Percentiles rank a stretch among this genome's conserved stretches.
These are phyloP conservation scores for Microglena sp. DNA, from an alignment of 139 green algal species.

Conservation along the genomic window DNA sequence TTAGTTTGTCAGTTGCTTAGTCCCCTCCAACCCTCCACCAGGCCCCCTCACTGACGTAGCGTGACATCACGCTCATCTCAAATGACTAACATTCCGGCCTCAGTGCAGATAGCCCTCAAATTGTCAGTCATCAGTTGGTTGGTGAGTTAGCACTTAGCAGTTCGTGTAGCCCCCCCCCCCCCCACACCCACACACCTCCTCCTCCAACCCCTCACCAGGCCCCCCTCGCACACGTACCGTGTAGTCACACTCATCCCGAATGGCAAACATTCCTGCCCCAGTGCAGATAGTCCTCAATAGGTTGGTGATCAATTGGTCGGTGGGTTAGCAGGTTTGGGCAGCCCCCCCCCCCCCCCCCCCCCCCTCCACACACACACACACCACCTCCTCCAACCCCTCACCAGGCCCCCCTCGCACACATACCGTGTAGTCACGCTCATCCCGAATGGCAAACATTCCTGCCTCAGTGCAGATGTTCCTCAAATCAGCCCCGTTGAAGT, in stretches of 20 bases:
- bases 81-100: slow-evolving; percentile 94
- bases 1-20: too few relatives aligned
- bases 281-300: slow-evolving; percentile 99
- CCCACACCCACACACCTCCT: too few relatives aligned
- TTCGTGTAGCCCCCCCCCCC: too few relatives aligned
- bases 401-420: too few relatives aligned
- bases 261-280: slow-evolving; percentile 93
- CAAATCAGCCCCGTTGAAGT: slow-evolving; percentile 98
- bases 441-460: slow-evolving; percentile 93
- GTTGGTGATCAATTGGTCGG: slow-evolving; percentile 84
- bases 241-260: slow-evolving; percentile 94
- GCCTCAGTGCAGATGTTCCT: slow-evolving; percentile 99
- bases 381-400: too few relatives aligned
- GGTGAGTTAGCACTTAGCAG: too few relatives aligned
- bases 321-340: too few relatives aligned
- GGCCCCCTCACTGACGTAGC: too few relatives aligned
- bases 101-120: slow-evolving; percentile 97
- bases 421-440: slow-evolving; percentile 91
- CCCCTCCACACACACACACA: too few relatives aligned
- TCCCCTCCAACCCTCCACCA: too few relatives aligned
- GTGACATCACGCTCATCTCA: slow-evolving; percentile 91
- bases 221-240: slow-evolving; percentile 86
- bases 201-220: slow-evolving; percentile 99
- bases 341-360: too few relatives aligned
- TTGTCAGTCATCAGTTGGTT: slow-evolving; percentile 92